phyloP scores from a whole-genome alignment of 2,329 filamentous ascomycete genomes.

The Exserohilum rostratum region DNA sequence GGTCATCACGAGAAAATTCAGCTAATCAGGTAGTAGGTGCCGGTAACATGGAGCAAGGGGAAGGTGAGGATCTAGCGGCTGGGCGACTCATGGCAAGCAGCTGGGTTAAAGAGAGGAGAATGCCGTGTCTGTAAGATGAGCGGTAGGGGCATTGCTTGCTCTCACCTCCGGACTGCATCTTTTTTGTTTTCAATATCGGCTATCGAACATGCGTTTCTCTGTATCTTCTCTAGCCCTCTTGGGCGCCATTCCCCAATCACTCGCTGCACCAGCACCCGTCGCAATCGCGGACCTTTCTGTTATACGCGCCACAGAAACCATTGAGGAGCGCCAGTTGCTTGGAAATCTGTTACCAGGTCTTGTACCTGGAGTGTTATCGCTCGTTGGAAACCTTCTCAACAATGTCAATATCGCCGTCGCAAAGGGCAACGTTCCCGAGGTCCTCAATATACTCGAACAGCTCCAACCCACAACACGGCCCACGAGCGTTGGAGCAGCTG shows the following conservation, averaged over 20 bases:
- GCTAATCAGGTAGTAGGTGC: background rate
- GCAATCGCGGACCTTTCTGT: background rate
- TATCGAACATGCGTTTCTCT: constrained; percentile 15
- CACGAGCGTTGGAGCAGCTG: constrained; percentile 20
- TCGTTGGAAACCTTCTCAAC: constrained; percentile 16
- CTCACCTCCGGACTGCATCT: background rate
- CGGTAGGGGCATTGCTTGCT: background rate
- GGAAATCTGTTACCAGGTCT: constrained; percentile 2
- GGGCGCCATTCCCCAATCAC: constrained; percentile 15
- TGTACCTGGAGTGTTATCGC: constrained; percentile 11
- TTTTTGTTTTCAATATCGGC: background rate
- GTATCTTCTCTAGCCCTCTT: constrained; percentile 15
- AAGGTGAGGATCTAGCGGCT: background rate
- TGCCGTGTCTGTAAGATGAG: background rate
- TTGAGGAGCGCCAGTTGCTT: constrained; percentile 24
- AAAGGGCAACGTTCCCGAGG: constrained; percentile 15
- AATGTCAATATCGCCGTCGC: constrained; percentile 21
- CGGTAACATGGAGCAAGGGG: background rate
- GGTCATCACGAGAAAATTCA: background rate
- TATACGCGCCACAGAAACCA: background rate
- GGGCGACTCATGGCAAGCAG: constrained; percentile 5
- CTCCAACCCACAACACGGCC: constrained; percentile 24
- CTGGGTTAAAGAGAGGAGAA: background rate
- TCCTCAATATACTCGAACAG: constrained; percentile 20
- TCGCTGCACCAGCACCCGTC: constrained; percentile 10